Base-by-base conservation (phyloP, 2,329 filamentous ascomycete genomes). In the Scedosporium aurantiacum region DNA sequence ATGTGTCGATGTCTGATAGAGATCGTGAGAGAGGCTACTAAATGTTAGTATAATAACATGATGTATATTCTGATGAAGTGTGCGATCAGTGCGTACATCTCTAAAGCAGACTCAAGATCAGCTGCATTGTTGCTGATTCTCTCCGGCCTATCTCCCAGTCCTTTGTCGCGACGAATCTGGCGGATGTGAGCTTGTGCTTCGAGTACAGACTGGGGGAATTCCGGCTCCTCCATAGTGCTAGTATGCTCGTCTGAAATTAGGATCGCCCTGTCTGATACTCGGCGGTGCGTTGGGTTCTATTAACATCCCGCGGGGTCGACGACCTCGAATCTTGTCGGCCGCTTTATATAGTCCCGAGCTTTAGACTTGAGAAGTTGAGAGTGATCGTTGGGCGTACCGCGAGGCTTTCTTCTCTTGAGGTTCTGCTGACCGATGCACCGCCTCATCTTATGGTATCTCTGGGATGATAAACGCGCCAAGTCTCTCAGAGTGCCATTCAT, bases 1-100 rank as follows among this genome's bases (percentile, higher is more conserved):
- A 61, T 72, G 72, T 3, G 72, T 71, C 2, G 67, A 63, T 14
- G 65, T 70, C 32, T 66, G 65, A 61, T 77, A 74, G 4, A 74
- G 66, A 54, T 74, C 62, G 10, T 68, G 55, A 2, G 68, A 66
- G 23, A 69, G 61, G 52, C 66, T 67, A 43, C 40, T 40, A 5
- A 37, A 27, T 16, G 5, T 32, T 12, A 32, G 12, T 58, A 41
- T 58, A 40, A 61, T 5, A 21, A 12, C 56, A 37, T 3, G 10
- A 37, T 37, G 32, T 27, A 21, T 12, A 28, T 6, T 23, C 12
- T 27, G 10, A 23, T 10, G 43, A 47, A 21, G 21, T 1, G 6
- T 52, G 5, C 4, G 23, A 43, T 41, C 14, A 6, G 25, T 10
- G n/a, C n/a, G 25, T 8, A 61, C 57, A 63, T 58, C 16, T 58